These are phyloP conservation scores for Pharus latifolius DNA, from an alignment of 176 grass and related monocot genomes.

Conservation along the genomic window DNA sequence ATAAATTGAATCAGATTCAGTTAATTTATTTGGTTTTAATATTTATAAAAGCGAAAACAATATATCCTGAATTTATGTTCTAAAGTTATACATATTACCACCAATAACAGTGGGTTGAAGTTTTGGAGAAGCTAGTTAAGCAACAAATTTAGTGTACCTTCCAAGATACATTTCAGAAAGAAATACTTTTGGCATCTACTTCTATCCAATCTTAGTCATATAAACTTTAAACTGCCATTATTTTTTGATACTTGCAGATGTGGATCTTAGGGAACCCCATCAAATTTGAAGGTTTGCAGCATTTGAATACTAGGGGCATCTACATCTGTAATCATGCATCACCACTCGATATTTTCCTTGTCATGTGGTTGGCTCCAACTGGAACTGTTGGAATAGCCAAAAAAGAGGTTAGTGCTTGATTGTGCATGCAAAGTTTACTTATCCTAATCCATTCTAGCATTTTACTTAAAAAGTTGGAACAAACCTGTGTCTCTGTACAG, in stretches of 20 bases:
- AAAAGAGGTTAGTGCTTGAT: conserved; percentile 15
- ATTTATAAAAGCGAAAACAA: too few relatives aligned
- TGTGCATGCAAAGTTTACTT: background rate
- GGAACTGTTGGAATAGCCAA: conserved; percentile 56
- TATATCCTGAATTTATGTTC: too few relatives aligned
- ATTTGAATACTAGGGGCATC: conserved; percentile 33
- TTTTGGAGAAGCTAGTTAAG: too few relatives aligned
- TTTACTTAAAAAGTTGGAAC: background rate
- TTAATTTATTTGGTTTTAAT: too few relatives aligned
- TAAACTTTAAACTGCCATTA: background rate
- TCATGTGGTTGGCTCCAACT: conserved; percentile 47
- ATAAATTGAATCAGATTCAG: too few relatives aligned
- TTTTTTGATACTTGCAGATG: conserved; percentile 13
- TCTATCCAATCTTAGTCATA: background rate
- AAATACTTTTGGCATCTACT: too few relatives aligned
- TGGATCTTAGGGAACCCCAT: conserved; percentile 49
- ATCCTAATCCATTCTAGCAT: too few relatives aligned
- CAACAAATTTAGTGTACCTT: too few relatives aligned
- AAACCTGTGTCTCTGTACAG: background rate
- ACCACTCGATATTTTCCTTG: conserved; percentile 28
- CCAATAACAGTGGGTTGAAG: too few relatives aligned
- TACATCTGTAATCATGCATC: conserved; percentile 54
- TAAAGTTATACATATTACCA: too few relatives aligned
- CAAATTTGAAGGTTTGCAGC: conserved; percentile 41
- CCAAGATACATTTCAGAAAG: too few relatives aligned